Conservation (phyloP, 2,329 filamentous ascomycete genomes). For the Xylariaceae sp. region DNA sequence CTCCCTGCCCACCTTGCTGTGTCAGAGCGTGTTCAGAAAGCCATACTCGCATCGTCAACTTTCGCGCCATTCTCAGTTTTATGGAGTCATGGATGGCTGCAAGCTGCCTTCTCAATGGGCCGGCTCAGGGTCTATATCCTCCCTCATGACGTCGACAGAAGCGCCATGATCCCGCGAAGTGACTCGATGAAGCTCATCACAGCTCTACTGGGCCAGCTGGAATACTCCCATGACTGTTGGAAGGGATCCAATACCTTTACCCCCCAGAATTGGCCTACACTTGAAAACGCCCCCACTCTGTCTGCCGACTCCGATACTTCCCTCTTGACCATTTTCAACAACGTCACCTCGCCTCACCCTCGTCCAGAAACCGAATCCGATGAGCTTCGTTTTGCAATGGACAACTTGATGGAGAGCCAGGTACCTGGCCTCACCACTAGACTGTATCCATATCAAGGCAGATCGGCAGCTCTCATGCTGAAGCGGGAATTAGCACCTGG, state of each 20-base stretch:
- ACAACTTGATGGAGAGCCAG: conserved; percentile 51
- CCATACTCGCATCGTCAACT: conserved; percentile 27
- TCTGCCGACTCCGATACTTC: conserved; percentile 45
- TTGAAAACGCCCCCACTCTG: conserved; percentile 27
- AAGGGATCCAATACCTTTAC: conserved; percentile 36
- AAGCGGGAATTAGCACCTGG: conserved; percentile 70
- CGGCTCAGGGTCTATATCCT: conserved; percentile 59
- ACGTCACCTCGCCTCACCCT: conserved; percentile 65
- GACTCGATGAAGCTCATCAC: conserved; percentile 45
- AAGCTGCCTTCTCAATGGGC: conserved; percentile 39
- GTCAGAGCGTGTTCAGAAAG: conserved; percentile 25
- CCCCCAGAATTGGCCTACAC: conserved; percentile 12
- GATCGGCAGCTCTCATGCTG: conserved; percentile 79
- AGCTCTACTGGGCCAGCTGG: conserved; percentile 49
- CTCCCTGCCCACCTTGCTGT: conserved; percentile 8
- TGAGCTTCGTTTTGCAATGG: conserved; percentile 52
- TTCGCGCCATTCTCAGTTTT: conserved; percentile 31
- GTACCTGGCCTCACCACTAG: conserved; percentile 60
- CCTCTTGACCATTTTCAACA: conserved; percentile 71
- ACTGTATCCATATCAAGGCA: conserved; percentile 76
- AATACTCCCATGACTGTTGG: conserved; percentile 58
- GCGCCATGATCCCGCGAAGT: conserved; percentile 49
- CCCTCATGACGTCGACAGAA: conserved; percentile 62
- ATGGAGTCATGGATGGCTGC: conserved; percentile 41
- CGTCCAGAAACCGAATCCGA: conserved; percentile 47